A percentile compares a stretch with the other conserved stretches of the same genome.
These are phyloP conservation scores for Collariella sp. DNA, from an alignment of 495 filamentous ascomycete species.

Conservation along the genomic window DNA sequence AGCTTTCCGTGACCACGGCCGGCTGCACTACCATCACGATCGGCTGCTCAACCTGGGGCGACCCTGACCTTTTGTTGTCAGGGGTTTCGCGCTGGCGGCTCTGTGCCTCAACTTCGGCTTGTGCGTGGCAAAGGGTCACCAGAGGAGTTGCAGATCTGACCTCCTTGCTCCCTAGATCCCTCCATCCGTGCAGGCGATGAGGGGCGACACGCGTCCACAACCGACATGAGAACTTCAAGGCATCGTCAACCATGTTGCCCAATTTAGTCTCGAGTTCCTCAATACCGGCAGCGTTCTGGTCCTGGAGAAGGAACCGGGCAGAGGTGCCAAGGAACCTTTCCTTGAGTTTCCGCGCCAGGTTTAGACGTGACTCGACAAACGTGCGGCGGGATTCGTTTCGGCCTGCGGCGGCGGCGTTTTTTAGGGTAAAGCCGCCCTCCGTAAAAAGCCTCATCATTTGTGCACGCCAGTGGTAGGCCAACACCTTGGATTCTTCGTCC, in stretches of 20 bases:
- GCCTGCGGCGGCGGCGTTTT: neutral
- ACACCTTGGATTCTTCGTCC: neutral
- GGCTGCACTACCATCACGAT: slow-evolving; percentile 9
- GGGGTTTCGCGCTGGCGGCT: neutral
- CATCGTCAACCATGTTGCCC: slow-evolving; percentile 12
- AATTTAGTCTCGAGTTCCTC: slow-evolving; percentile 9
- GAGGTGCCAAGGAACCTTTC: slow-evolving; percentile 14
- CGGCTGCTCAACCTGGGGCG: neutral
- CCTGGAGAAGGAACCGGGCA: slow-evolving; percentile 13
- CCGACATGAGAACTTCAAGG: slow-evolving; percentile 9
- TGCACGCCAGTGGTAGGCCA: slow-evolving; percentile 8
- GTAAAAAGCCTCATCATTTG: slow-evolving; percentile 14
- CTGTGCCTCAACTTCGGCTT: neutral
- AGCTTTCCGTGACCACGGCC: neutral
- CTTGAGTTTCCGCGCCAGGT: slow-evolving; percentile 12
- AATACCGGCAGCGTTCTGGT: slow-evolving; percentile 17
- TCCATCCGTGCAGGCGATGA: slow-evolving; percentile 2
- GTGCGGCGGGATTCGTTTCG: slow-evolving; percentile 1
- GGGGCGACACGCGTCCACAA: slow-evolving; percentile 8
- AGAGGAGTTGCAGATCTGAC: neutral
- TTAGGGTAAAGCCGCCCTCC: slow-evolving; percentile 7
- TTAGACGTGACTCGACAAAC: slow-evolving; percentile 10
- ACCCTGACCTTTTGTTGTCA: neutral
- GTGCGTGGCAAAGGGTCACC: neutral
- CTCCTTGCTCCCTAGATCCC: neutral